Percentiles rank a stretch among this genome's conserved stretches.
Conservation (phyloP, 768 basidiomycete species). For the Gyrodon lividus region DNA sequence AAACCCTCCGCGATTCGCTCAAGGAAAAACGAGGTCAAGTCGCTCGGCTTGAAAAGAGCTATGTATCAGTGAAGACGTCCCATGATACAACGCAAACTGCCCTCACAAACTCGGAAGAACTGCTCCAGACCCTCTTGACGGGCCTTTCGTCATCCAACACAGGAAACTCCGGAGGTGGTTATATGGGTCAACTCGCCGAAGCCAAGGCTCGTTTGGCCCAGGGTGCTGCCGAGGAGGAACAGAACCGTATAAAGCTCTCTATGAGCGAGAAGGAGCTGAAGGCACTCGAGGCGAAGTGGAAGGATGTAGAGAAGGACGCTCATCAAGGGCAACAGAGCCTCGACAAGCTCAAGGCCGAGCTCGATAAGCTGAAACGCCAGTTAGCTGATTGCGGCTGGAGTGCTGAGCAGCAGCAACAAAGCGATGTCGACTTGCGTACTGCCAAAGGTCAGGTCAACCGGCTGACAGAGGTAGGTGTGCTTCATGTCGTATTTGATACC, state of each 20-base stretch:
- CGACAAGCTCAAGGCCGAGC: conserved; percentile 52
- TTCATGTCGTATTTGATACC: neutral
- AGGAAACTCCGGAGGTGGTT: conserved; percentile 80
- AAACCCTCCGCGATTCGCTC: conserved; percentile 59
- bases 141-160: conserved; percentile 74
- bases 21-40: conserved; percentile 62
- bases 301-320: conserved; percentile 82
- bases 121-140: conserved; percentile 92
- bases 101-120: conserved; percentile 77
- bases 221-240: conserved; percentile 81
- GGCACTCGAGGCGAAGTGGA: conserved; percentile 73
- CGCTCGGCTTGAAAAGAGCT: conserved; percentile 49
- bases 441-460: conserved; percentile 54
- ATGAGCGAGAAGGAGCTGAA: conserved; percentile 81
- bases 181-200: conserved; percentile 93
- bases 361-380: conserved; percentile 53
- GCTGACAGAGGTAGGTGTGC: conserved; percentile 57
- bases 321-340: conserved; percentile 72
- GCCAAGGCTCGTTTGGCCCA: conserved; percentile 75
- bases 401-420: conserved; percentile 64
- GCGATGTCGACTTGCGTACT: conserved; percentile 47
- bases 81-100: conserved; percentile 60
- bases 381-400: conserved; percentile 73
- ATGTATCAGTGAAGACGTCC: conserved; percentile 64
- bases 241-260: conserved; percentile 69